A percentile compares a stretch with the other conserved stretches of the same genome.
These are phyloP conservation scores for Dothidotthia symphoricarpi DNA, from an alignment of 2,329 filamentous ascomycete genomes.

Conservation along the genomic window DNA sequence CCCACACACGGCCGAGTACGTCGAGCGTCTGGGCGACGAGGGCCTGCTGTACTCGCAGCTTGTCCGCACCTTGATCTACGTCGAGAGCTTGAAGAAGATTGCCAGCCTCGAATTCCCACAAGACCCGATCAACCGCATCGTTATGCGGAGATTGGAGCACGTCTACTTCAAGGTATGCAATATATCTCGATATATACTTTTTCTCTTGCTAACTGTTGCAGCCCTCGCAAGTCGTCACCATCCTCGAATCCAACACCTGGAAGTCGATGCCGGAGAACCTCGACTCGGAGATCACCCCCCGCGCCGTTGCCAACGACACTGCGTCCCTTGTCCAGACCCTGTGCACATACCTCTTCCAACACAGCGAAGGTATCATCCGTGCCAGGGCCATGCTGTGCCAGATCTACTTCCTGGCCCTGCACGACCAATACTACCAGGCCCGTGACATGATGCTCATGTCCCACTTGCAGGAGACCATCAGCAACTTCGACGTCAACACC, in stretches of 20 bases:
- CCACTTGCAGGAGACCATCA: conserved; percentile 94
- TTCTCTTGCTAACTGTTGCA: conserved; percentile 36
- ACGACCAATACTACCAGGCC: conserved; percentile 96
- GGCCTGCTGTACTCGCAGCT: conserved; percentile 87
- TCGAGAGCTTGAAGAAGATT: conserved; percentile 74
- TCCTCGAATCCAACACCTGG: conserved; percentile 93
- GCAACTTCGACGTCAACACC: conserved; percentile 92
- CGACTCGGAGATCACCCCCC: conserved; percentile 78
- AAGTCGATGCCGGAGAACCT: conserved; percentile 68
- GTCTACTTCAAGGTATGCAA: conserved; percentile 87
- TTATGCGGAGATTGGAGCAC: conserved; percentile 93
- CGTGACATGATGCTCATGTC: conserved; percentile 99
- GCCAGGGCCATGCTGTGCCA: conserved; percentile 97
- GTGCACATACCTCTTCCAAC: conserved; percentile 89
- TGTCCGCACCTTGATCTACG: conserved; percentile 83
- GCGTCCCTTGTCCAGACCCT: conserved; percentile 76
- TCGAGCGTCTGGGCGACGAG: conserved; percentile 91
- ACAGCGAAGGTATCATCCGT: conserved; percentile 94
- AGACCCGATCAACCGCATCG: conserved; percentile 85
- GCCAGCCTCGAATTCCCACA: conserved; percentile 70
- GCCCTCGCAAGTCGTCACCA: conserved; percentile 88
- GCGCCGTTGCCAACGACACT: conserved; percentile 66
- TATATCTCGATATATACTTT: too few relatives aligned
- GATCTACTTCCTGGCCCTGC: conserved; percentile 96
- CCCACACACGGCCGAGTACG: conserved; percentile 97